Evolutionary conservation across 1,284 basidiomycete genomes (phyloP).

Genomic region (Malassezia furfur): DNA sequence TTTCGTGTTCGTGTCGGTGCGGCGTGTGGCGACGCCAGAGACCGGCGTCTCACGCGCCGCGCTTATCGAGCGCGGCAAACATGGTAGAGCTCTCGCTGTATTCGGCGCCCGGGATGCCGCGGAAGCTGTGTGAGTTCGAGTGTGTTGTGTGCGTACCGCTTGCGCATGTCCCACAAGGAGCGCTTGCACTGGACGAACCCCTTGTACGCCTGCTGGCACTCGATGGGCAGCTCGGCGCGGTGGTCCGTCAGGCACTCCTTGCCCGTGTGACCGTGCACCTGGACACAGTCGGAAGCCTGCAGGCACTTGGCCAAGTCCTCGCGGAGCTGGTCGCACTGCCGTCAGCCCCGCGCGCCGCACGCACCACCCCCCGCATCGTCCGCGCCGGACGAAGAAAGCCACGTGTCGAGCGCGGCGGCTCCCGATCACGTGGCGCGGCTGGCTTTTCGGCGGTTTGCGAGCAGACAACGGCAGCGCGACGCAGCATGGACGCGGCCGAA

Average conservation of each 20-base stretch:
- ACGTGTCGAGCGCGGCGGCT: background rate
- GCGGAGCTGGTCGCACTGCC: conserved; percentile 14
- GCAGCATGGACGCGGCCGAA: background rate
- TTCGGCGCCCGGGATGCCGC: conserved; percentile 15
- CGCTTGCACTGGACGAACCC: conserved; percentile 20
- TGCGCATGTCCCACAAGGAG: conserved; percentile 17
- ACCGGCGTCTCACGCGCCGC: background rate
- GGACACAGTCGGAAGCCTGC: conserved; percentile 14
- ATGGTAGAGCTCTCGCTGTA: conserved; percentile 13
- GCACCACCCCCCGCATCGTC: conserved; percentile 16
- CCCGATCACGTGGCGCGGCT: conserved; percentile 13
- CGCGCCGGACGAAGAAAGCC: background rate
- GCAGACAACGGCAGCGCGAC: too few species aligned
- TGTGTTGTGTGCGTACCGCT: conserved; percentile 5
- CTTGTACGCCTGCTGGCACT: conserved; percentile 17
- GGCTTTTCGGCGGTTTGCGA: too few species aligned
- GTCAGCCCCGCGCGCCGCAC: background rate
- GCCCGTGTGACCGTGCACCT: conserved; percentile 3
- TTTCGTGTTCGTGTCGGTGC: too few species aligned
- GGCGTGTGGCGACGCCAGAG: too few species aligned
- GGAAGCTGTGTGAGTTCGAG: conserved; percentile 4
- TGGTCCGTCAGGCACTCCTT: conserved; percentile 13
- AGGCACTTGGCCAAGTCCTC: conserved; percentile 16
- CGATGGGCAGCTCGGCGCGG: conserved; percentile 4
- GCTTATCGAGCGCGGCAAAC: conserved; percentile 15